Evolutionary conservation across 148 eudicot genomes (phyloP), one percentile per base, ranked within the genome.

Genomic region (Spergularia marina): DNA sequence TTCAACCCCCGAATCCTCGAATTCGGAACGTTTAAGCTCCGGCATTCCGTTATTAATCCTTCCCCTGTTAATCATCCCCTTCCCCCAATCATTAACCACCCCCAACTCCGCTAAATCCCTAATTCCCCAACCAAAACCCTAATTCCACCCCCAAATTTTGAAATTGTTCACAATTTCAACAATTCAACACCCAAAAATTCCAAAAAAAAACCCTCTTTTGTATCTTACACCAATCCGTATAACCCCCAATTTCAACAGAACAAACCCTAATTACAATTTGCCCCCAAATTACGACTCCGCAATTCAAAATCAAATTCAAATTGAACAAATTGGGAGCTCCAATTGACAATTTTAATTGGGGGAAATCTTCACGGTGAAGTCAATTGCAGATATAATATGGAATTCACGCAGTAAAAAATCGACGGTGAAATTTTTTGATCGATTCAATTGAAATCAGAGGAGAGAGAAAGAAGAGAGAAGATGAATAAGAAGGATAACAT

Each of bases 11-110:
- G 79, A 65, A 57, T 77, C 76, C 49, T 78, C 87, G 41, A 25
- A 82, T 64, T 79, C 77, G 68, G 81, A 70, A 44, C 85, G 79
- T 47, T 80, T 79, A 7, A 75, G 77, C 66, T 80, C 80, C 56
- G 71, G 87, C 87, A 83, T 87, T 83, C 68, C 77, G 18, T 73
- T 59, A 75, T 75, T 79, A 69, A 47, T 58, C 68, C 78, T 41
- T 52, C 79, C 77, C 65, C 77, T 76, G 8, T 76, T 53, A 20
- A 82, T 80, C 89, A 84, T 84, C 77, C 64, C 67, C 53, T 47
- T 40, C 30, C 20, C n/a, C 17, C 5, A 66, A 39, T 62, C 81
- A 76, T 75, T 53, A 65, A 57, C 74, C 73, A 12, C 40, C 65
- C 7, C 39, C 6, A 14, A 25, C 53, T 30, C 70, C 55, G 52